Evolutionary conservation across 108 stramenopile species (phyloP).

Genomic region (Asterionellopsis glacialis): DNA sequence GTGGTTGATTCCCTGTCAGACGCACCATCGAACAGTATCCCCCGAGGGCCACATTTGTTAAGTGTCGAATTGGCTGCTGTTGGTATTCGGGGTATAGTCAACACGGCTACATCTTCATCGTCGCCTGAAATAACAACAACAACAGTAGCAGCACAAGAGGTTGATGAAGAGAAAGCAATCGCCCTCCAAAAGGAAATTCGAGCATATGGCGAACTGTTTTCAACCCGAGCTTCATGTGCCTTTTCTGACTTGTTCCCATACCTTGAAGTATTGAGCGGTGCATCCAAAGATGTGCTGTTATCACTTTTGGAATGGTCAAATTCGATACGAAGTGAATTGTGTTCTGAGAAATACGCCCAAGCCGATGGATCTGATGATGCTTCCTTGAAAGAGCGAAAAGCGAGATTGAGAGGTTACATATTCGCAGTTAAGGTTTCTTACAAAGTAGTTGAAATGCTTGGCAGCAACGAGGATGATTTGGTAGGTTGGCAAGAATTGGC

Average conservation of each 20-base stretch:
- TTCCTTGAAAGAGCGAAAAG: slow-evolving; percentile 28
- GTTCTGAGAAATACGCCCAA: no score
- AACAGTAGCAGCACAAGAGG: no score
- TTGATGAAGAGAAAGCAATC: slow-evolving; percentile 1
- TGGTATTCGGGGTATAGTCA: slow-evolving; percentile 7
- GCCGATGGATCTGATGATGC: slow-evolving; percentile 12
- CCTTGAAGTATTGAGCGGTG: slow-evolving; percentile 13
- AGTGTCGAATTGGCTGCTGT: slow-evolving; percentile 44
- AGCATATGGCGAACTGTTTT: slow-evolving; percentile 48
- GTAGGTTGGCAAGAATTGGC: slow-evolving; percentile 34
- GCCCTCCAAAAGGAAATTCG: slow-evolving; percentile 26
- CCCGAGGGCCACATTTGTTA: slow-evolving; percentile 57
- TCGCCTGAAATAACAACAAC: no score
- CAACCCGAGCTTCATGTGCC: slow-evolving; percentile 47
- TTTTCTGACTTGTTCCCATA: slow-evolving; percentile 65
- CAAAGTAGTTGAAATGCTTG: slow-evolving; percentile 23
- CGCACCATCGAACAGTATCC: slow-evolving; percentile 10
- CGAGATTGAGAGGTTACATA: slow-evolving; percentile 48
- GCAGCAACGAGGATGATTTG: slow-evolving; percentile 17
- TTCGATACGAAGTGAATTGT: not conserved
- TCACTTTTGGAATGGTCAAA: not conserved
- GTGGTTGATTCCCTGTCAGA: slow-evolving; percentile 19
- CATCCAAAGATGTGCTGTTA: not conserved
- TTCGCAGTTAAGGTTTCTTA: slow-evolving; percentile 55
- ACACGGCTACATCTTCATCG: not conserved